A percentile compares a stretch with the other conserved stretches of the same genome.
Evolutionary conservation across 305 asterid species (phyloP).

Genomic region (Nicotiana rustica): DNA sequence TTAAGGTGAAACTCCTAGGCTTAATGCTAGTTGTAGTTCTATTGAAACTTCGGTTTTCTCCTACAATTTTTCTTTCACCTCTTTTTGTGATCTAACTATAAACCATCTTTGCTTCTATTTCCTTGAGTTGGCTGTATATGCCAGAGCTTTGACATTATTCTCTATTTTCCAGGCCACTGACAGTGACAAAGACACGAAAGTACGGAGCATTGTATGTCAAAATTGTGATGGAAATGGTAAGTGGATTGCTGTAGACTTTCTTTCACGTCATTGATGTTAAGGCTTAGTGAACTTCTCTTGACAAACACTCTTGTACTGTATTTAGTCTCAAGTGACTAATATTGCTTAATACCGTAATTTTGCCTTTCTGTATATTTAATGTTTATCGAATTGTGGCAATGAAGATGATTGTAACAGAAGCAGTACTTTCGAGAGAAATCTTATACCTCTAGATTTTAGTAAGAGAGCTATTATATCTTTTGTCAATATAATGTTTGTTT

Average conservation of each 20-base stretch:
- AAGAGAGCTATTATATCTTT: background rate
- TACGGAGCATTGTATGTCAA: conserved; percentile 56
- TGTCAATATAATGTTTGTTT: background rate
- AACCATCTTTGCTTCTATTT: background rate
- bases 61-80: background rate
- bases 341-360: too few species aligned
- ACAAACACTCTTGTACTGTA: background rate
- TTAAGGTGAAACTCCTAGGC: background rate
- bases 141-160: background rate
- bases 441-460: background rate
- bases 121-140: background rate
- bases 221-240: conserved; percentile 78
- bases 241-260: conserved; percentile 32
- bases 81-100: background rate
- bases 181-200: conserved; percentile 45
- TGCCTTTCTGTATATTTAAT: background rate
- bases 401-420: background rate
- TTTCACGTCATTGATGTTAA: accelerated
- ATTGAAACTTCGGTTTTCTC: background rate
- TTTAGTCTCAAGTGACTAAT: background rate
- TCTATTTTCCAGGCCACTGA: conserved; percentile 55
- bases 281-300: background rate
- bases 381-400: background rate
- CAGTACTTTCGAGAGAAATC: background rate
- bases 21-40: background rate